These are phyloP conservation scores for Tulasnella sp. DNA, from an alignment of 768 basidiomycete species.

Conservation along the genomic window DNA sequence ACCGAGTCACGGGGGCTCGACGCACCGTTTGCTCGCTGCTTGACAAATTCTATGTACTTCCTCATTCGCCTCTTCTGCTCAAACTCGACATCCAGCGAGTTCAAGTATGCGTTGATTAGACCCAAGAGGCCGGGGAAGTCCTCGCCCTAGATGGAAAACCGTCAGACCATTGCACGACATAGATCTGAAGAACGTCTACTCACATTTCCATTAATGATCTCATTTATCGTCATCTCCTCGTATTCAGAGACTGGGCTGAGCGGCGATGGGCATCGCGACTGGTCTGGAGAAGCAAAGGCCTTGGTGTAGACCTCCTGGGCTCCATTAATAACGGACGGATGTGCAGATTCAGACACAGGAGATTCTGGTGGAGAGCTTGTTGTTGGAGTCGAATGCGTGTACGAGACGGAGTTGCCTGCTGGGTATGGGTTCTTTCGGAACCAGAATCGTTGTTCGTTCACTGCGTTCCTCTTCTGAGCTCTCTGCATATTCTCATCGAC, in stretches of 20 bases:
- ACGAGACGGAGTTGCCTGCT: constrained; percentile 30
- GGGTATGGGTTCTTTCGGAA: constrained; percentile 85
- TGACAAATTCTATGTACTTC: constrained; percentile 73
- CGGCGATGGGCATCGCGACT: constrained; percentile 54
- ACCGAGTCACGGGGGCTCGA: constrained; percentile 9
- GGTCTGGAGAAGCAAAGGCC: constrained; percentile 41
- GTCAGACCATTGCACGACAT: background rate
- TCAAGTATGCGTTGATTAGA: constrained; percentile 75
- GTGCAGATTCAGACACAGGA: constrained; percentile 25
- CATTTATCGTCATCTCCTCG: constrained; percentile 83
- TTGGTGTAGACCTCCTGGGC: constrained; percentile 28
- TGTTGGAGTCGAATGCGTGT: constrained; percentile 10
- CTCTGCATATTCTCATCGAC: constrained; percentile 95
- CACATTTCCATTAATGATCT: constrained; percentile 93
- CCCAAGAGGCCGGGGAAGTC: constrained; percentile 73
- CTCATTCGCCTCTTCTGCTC: constrained; percentile 54
- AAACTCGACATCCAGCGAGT: constrained; percentile 69
- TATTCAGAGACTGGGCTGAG: constrained; percentile 54
- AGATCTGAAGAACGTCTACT: constrained; percentile 13
- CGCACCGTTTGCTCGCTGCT: constrained; percentile 70
- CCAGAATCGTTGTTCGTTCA: constrained; percentile 65
- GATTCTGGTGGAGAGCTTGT: constrained; percentile 5
- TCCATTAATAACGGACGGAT: constrained; percentile 38
- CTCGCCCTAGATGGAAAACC: constrained; percentile 38
- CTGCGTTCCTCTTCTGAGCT: constrained; percentile 79